Conservation (phyloP, 2,329 filamentous ascomycete genomes). For the Corynespora cassiicola region DNA sequence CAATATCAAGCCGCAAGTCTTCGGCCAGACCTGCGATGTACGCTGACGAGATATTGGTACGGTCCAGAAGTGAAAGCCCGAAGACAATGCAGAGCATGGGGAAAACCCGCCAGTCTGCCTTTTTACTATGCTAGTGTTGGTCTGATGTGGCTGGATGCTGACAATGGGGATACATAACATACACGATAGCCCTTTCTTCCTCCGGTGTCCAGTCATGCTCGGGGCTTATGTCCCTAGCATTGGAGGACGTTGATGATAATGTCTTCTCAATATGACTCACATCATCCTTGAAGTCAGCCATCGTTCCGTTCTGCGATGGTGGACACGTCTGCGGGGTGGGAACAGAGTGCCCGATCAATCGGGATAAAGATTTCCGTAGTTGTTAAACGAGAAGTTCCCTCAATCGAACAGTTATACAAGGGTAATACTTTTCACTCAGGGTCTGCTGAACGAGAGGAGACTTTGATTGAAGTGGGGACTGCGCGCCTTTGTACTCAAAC, state of each 20-base stretch:
- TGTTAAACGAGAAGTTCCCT: too few relatives aligned
- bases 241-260: slow-evolving; percentile 2
- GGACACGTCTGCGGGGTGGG: too few relatives aligned
- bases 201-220: slow-evolving; percentile 37
- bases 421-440: too few relatives aligned
- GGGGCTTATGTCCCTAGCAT: slow-evolving; percentile 7
- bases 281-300: slow-evolving; percentile 16
- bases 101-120: slow-evolving; percentile 38
- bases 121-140: slow-evolving; percentile 21
- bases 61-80: slow-evolving; percentile 30
- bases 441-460: too few relatives aligned
- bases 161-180: slow-evolving; percentile 12
- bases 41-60: slow-evolving; percentile 29
- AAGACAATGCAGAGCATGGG: slow-evolving; percentile 43
- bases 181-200: slow-evolving; percentile 36
- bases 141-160: too few relatives aligned
- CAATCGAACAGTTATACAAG: too few relatives aligned
- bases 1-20: slow-evolving; percentile 20
- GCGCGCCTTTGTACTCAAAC: too few relatives aligned
- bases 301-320: too few relatives aligned
- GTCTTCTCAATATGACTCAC: slow-evolving; percentile 20
- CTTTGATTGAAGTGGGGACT: too few relatives aligned
- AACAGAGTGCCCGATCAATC: too few relatives aligned
- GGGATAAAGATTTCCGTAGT: too few relatives aligned
- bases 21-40: slow-evolving; percentile 26